A percentile compares a stretch with the other conserved stretches of the same genome.
Evolutionary conservation across 805 yeast species (phyloP).

Genomic region (Candida berthetii): DNA sequence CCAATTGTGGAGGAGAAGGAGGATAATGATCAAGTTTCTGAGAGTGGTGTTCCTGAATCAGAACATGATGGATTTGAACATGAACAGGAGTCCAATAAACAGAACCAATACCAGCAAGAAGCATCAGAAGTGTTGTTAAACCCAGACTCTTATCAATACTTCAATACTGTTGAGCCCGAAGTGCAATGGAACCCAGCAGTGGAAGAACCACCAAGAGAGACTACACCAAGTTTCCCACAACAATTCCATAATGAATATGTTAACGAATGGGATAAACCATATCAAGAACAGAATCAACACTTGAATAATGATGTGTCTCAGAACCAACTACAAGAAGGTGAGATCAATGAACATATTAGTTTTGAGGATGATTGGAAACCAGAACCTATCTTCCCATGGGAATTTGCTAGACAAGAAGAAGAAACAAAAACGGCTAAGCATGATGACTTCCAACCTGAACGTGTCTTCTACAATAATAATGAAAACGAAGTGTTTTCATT

Average conservation of each 20-base stretch:
- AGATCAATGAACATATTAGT: not conserved
- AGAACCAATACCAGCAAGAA: not conserved
- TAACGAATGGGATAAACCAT: conserved; percentile 13
- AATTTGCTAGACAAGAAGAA: conserved; percentile 5
- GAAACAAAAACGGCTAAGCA: conserved; percentile 4
- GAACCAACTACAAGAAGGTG: not conserved
- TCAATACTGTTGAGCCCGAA: conserved; percentile 10
- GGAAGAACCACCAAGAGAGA: conserved; percentile 34
- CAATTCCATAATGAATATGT: conserved; percentile 6
- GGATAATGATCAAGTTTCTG: no score
- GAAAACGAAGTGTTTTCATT: conserved; percentile 1
- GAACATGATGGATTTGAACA: no score
- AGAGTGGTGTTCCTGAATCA: no score
- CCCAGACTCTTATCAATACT: conserved; percentile 16
- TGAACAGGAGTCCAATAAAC: not conserved
- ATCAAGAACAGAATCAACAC: not conserved
- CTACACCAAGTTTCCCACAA: conserved; percentile 18
- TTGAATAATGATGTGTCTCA: no score
- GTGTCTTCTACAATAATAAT: conserved; percentile 14
- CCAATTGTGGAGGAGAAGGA: conserved; percentile 1
- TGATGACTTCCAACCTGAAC: conserved; percentile 7
- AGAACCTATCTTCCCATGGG: conserved; percentile 26
- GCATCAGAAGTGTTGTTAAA: conserved; percentile 9
- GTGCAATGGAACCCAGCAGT: conserved; percentile 37
- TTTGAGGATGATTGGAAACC: conserved; percentile 6